These are phyloP conservation scores for Phytopythium helicoides DNA, from an alignment of 352 stramenopile genomes.

Conservation along the genomic window DNA sequence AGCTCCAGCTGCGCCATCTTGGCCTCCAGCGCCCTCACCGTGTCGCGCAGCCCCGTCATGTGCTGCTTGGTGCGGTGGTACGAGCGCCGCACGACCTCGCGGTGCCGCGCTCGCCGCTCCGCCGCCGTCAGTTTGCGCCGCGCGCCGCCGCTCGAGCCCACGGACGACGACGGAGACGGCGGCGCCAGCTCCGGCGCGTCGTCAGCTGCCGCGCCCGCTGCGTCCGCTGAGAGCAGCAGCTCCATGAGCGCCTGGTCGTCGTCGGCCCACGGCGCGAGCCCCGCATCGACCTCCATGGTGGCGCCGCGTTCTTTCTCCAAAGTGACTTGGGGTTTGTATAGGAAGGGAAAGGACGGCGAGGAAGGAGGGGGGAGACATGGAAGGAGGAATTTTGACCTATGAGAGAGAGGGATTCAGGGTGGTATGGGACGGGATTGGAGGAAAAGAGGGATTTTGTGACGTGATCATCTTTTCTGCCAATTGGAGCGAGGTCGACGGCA, in stretches of 20 bases:
- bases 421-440: background rate
- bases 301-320: conserved; percentile 1
- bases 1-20: conserved; percentile 43
- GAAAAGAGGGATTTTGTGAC: background rate
- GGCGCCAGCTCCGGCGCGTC: background rate
- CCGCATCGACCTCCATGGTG: conserved; percentile 4
- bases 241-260: conserved; percentile 35
- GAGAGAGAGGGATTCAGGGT: background rate
- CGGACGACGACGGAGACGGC: conserved; percentile 2
- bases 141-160: conserved; percentile 1
- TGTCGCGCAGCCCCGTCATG: conserved; percentile 47
- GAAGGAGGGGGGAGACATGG: no score
- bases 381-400: background rate
- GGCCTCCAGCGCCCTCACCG: conserved; percentile 50
- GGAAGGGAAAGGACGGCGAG: no score
- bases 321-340: conserved; percentile 4
- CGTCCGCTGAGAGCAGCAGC: conserved; percentile 19
- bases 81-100: conserved; percentile 70
- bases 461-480: no score
- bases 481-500: no score
- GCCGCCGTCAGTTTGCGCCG: conserved; percentile 44
- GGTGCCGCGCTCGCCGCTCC: conserved; percentile 57
- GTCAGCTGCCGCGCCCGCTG: background rate
- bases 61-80: conserved; percentile 74
- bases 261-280: conserved; percentile 18